These are phyloP conservation scores for Cyclaneusma minus DNA, from an alignment of 2,329 filamentous ascomycete species.

Conservation along the genomic window DNA sequence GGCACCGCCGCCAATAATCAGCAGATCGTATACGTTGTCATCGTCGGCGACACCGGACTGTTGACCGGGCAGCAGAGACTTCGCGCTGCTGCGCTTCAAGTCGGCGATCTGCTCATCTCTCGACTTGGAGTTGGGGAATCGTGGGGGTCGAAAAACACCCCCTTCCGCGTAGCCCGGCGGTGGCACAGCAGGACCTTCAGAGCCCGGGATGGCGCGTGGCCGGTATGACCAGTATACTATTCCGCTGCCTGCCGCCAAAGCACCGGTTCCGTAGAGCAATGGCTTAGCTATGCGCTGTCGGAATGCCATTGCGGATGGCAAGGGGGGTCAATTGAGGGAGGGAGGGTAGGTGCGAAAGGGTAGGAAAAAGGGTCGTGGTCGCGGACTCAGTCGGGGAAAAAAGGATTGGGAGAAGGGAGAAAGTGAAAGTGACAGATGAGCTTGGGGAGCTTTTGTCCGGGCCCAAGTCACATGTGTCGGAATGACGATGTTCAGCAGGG, in stretches of 20 bases:
- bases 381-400: too few species aligned
- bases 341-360: background rate
- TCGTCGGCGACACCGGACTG: constrained; percentile 27
- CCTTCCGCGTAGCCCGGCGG: constrained; percentile 55
- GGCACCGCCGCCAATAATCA: constrained; percentile 57
- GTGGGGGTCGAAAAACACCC: constrained; percentile 43
- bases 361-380: too few species aligned
- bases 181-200: constrained; percentile 50
- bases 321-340: background rate
- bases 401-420: too few species aligned
- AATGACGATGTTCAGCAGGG: too few species aligned
- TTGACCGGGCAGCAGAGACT: too few species aligned
- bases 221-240: constrained; percentile 42
- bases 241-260: constrained; percentile 27
- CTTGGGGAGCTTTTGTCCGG: too few species aligned
- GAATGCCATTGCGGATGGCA: constrained; percentile 16
- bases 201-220: constrained; percentile 56
- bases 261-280: constrained; percentile 33
- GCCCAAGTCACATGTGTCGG: too few species aligned
- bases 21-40: constrained; percentile 45
- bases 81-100: constrained; percentile 28
- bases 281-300: constrained; percentile 28
- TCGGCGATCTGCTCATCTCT: constrained; percentile 34
- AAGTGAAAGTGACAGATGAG: too few species aligned
- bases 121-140: constrained; percentile 32